Percentiles rank a stretch among this genome's conserved stretches.
Conservation (phyloP, 2,329 filamentous ascomycete genomes). For the Paradendryphiella salina region DNA sequence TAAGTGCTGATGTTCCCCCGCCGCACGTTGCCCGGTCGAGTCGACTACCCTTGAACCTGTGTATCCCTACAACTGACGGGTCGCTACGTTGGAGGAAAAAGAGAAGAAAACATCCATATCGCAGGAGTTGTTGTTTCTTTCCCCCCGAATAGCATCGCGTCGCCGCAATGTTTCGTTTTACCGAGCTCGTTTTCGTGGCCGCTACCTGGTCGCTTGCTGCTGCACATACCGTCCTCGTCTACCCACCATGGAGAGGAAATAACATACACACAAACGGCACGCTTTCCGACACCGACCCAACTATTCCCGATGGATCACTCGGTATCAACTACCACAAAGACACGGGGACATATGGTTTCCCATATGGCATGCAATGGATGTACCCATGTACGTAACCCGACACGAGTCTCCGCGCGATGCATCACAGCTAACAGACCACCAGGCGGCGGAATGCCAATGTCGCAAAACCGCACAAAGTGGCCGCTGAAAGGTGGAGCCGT, state of each 20-base stretch:
- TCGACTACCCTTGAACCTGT: slow-evolving; percentile 16
- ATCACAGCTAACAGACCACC: slow-evolving; percentile 17
- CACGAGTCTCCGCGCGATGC: too few relatives aligned
- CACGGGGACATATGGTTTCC: slow-evolving; percentile 60
- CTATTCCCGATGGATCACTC: slow-evolving; percentile 48
- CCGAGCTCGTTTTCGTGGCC: slow-evolving; percentile 38
- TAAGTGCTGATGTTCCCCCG: slow-evolving; percentile 35
- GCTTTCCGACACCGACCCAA: slow-evolving; percentile 45
- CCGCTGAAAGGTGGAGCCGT: slow-evolving; percentile 84
- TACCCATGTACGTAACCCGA: slow-evolving; percentile 77
- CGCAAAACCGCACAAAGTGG: slow-evolving; percentile 88
- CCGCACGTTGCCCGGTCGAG: slow-evolving; percentile 26
- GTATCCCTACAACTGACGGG: slow-evolving; percentile 10
- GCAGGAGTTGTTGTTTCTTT: background rate
- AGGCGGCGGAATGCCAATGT: slow-evolving; percentile 83
- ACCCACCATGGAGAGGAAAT: slow-evolving; percentile 84
- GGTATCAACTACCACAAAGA: slow-evolving; percentile 53
- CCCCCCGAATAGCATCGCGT: background rate
- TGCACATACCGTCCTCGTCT: slow-evolving; percentile 82
- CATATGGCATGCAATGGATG: slow-evolving; percentile 92
- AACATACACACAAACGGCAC: slow-evolving; percentile 77
- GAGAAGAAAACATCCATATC: slow-evolving; percentile 9
- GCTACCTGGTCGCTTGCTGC: slow-evolving; percentile 52
- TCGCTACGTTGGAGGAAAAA: slow-evolving; percentile 13
- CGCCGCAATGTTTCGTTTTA: slow-evolving; percentile 42